Percentiles rank a stretch among this genome's conserved stretches.
Conservation (phyloP, 306 rosid species). For the Cucumis cinereus region DNA sequence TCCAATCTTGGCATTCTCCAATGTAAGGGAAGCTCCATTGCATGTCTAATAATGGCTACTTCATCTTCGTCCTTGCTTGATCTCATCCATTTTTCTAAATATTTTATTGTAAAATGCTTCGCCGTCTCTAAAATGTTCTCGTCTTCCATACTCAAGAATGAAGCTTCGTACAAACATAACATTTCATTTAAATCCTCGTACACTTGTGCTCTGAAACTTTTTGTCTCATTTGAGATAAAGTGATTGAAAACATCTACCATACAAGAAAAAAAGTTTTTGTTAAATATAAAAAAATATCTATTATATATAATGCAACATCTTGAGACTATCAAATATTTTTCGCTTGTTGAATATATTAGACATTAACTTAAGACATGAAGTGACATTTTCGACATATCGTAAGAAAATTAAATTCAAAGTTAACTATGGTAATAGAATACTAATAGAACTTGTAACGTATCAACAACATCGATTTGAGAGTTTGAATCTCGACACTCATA, state of each 20-base stretch:
- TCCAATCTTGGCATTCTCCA: background rate
- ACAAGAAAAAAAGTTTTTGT: background rate
- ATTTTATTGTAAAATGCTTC: background rate
- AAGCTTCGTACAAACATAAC: constrained; percentile 14
- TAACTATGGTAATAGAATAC: no score
- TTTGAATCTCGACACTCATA: no score
- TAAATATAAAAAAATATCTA: background rate
- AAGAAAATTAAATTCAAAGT: no score
- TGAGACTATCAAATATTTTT: no score
- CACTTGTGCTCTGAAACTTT: background rate
- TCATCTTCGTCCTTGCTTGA: background rate
- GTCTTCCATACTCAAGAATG: constrained; percentile 5
- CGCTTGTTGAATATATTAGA: no score
- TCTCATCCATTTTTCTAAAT: background rate
- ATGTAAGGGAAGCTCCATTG: constrained; percentile 7
- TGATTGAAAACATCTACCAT: constrained; percentile 5
- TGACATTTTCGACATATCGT: no score
- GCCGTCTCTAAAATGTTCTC: constrained; percentile 5
- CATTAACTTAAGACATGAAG: no score
- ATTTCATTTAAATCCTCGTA: constrained; percentile 4
- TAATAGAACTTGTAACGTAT: no score
- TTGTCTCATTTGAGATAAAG: background rate
- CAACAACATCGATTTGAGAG: no score
- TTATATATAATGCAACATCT: background rate
- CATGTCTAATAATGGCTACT: background rate